Evolutionary conservation across 2,329 filamentous ascomycete species (phyloP).

Genomic region (Fusarium tricinctum): DNA sequence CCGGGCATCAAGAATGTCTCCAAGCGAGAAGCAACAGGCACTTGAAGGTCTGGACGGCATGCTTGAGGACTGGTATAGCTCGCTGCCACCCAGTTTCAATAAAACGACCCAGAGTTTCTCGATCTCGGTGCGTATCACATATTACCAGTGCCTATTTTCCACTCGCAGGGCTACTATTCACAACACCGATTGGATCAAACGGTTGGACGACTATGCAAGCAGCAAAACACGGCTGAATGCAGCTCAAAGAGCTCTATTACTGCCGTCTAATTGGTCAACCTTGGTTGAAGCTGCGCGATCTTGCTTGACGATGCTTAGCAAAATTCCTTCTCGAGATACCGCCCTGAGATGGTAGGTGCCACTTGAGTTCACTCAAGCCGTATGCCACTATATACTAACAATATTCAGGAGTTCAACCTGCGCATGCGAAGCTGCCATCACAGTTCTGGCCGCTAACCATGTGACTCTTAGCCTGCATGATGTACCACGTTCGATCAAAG

Average conservation of each 20-base stretch:
- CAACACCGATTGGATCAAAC: constrained; percentile 3
- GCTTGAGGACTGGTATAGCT: constrained; percentile 12
- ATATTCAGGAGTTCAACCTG: constrained; percentile 6
- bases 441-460: constrained; percentile 6
- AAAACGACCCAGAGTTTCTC: neutral
- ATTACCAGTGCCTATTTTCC: constrained; percentile 18
- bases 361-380: neutral
- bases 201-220: neutral
- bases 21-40: neutral
- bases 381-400: neutral
- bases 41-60: constrained; percentile 2
- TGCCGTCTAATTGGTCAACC: constrained; percentile 8
- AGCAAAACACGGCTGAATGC: too few relatives aligned
- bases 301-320: neutral
- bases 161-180: neutral
- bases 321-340: neutral
- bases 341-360: constrained; percentile 8
- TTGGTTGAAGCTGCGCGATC: constrained; percentile 14
- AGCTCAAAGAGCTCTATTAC: neutral
- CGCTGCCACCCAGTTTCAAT: neutral
- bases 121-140: constrained; percentile 4
- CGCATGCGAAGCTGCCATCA: constrained; percentile 4
- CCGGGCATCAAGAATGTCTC: neutral
- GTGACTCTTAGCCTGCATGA: constrained; percentile 9
- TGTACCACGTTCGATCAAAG: neutral